Evolutionary conservation across 2,329 filamentous ascomycete genomes (phyloP), one percentile per base, ranked within the genome.

Genomic region (Tetracladium maxilliforme): DNA sequence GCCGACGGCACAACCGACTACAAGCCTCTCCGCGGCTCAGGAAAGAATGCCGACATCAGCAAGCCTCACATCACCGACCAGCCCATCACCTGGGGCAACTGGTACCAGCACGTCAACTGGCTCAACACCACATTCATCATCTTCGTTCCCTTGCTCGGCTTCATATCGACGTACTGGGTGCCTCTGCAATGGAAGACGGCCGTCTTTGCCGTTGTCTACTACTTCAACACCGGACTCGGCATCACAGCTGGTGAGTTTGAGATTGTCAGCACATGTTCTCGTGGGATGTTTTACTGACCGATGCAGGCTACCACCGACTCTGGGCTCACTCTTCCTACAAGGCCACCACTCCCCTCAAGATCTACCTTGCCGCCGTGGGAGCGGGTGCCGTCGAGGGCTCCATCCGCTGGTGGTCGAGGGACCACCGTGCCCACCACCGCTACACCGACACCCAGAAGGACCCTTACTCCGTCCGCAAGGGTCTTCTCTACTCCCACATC

Each of bases 41-140:
- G 39, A 27, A 59, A 54, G 44, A 52, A 52, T 38, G 52, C 54
- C 36, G 66, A 72, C 31, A 21, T 48, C 30, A 59, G 75, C 60
- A 92, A 92, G 58, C 67, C 76, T 44, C 83, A 92, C 54, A 90
- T 92, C 53, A 72, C 81, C 36, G 83, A 92, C 36, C 69, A 70
- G 34, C 77, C 79, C 30, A 75, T 92, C 40, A 92, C 81, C 31
- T 65, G 62, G 52, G 58, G 63, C 43, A 93, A 92, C 61, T 90
- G 81, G 80, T 74, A 84, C 57, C 77, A 86, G 58, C 84, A 93
- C 48, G 67, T 93, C 61, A 84, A 92, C 65, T 93, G 84, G 83
- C 65, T 93, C 38, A 93, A 92, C 52, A 74, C 81, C 34, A 66
- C 63, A 33, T 67, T 93, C 48, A 87, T 92, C 48, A 52, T 92